Percentiles rank a stretch among this genome's conserved stretches.
phyloP scores from a whole-genome alignment of 1,139 yeast species.

The Petasospora rhodanensis region DNA sequence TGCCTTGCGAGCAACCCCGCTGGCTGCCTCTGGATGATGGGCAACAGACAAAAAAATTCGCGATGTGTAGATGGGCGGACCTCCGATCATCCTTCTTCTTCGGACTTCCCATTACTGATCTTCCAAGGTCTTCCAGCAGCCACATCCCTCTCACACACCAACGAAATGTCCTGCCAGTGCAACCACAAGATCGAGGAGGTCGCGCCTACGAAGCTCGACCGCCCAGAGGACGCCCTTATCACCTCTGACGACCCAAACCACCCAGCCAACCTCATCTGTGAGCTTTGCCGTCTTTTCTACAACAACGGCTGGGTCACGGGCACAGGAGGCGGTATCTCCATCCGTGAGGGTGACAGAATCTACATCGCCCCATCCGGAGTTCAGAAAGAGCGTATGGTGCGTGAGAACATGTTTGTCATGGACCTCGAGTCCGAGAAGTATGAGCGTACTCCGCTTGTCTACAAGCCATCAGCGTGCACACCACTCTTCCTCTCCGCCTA shows the following conservation, averaged over 20 bases:
- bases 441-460: constrained; percentile 55
- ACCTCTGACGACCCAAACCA: constrained; percentile 54
- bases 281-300: constrained; percentile 72
- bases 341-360: constrained; percentile 50
- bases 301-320: constrained; percentile 91
- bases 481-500: constrained; percentile 82
- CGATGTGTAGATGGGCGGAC: too few relatives aligned
- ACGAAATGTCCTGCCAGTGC: constrained; percentile 6
- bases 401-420: constrained; percentile 79
- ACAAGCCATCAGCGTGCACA: constrained; percentile 90
- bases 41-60: too few relatives aligned
- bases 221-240: constrained; percentile 31
- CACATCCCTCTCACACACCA: too few relatives aligned
- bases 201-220: too few relatives aligned
- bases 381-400: constrained; percentile 83
- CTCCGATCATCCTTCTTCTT: too few relatives aligned
- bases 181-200: too few relatives aligned
- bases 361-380: constrained; percentile 94
- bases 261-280: constrained; percentile 84
- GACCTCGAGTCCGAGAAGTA: constrained; percentile 51
- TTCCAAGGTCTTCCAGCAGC: too few relatives aligned
- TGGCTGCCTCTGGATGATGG: too few relatives aligned
- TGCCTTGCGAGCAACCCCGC: too few relatives aligned
- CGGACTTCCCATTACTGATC: too few relatives aligned
- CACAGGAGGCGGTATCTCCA: constrained; percentile 93